Evolutionary conservation across 2,329 filamentous ascomycete genomes (phyloP).

Genomic region (Pseudogymnoascus sp.): DNA sequence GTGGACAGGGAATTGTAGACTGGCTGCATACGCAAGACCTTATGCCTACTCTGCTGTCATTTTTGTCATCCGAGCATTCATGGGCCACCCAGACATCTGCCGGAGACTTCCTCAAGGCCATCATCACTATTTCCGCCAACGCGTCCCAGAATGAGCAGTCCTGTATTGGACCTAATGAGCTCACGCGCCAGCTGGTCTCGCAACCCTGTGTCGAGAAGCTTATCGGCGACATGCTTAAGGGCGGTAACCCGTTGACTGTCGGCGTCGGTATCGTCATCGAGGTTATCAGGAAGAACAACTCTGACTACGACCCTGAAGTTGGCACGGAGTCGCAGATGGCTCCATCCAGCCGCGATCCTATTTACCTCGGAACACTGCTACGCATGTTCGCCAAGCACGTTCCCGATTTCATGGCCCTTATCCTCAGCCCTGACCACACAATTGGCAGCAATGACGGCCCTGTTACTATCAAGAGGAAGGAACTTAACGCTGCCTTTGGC

Average conservation of each 20-base stretch:
- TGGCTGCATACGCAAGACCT: conserved; percentile 89
- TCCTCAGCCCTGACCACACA: conserved; percentile 63
- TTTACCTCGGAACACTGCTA: conserved; percentile 86
- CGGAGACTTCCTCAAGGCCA: conserved; percentile 95
- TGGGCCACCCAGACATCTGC: conserved; percentile 93
- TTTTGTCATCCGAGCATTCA: conserved; percentile 74
- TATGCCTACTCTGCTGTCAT: conserved; percentile 78
- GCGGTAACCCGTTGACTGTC: conserved; percentile 89
- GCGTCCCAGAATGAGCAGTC: conserved; percentile 96
- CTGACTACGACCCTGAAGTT: conserved; percentile 93
- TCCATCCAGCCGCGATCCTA: conserved; percentile 82
- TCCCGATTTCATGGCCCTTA: conserved; percentile 86
- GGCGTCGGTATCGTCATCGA: conserved; percentile 97
- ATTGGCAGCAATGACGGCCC: conserved; percentile 47
- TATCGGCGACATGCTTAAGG: conserved; percentile 85
- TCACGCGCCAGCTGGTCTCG: conserved; percentile 91
- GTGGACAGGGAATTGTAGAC: conserved; percentile 87
- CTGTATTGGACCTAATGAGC: conserved; percentile 96
- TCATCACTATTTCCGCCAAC: conserved; percentile 97
- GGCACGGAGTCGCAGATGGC: conserved; percentile 69
- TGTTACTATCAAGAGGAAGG: conserved; percentile 60
- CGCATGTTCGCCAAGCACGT: conserved; percentile 85
- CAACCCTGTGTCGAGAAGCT: conserved; percentile 73
- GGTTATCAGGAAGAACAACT: conserved; percentile 98
- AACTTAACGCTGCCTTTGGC: conserved; percentile 81